Base-by-base conservation (phyloP, 805 yeast species). In the Monosporozyma aerobia region DNA sequence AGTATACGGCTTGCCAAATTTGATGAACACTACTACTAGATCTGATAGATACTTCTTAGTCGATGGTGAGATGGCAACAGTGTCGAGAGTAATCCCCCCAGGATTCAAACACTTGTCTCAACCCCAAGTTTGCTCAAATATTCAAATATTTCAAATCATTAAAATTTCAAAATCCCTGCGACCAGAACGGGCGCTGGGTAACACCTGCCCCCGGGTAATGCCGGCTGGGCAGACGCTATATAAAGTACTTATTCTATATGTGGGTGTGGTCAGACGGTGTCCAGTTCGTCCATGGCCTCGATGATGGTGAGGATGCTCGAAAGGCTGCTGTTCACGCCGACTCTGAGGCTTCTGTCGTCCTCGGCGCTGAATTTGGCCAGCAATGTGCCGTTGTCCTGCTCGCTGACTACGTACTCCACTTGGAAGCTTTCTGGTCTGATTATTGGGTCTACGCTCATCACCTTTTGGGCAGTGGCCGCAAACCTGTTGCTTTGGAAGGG, bases 371-470 rank as follows among this genome's bases (percentile, higher is more conserved):
- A 86, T 1, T 60, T 56, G 30, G 82, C 77, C 2, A 64, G 54
- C 43, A 88, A 70, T 0, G 55, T 56, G 19, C 57, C 61, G 1
- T 65, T 77, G 3, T 70, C 63, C 8, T 19, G 5, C 10, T 43
- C 29, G 11, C 45, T 43, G 0, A 69, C 63, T 5, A 62, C 46
- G 56, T 81, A 81, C 1, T 57, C 58, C 4, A 82, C 82, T 16
- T 68, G 64, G 48, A 89, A 73, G 64, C 87, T 94, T 50, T 77
- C 73, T 1, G 83, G 83, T 62, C 80, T 83, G 56, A 90, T 72
- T n/a, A 85, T 82, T 1, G 96, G 95, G 63, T 89, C 97, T 0
- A 92, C 95, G 3, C 70, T 59, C 23, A 88, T 72, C 2, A 88
- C 73, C n/a, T 72, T 69, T 43, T 68, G 60, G 1, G 94, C 92